Conservation (phyloP, 2,329 filamentous ascomycete species). For the Penicillium sp. region DNA sequence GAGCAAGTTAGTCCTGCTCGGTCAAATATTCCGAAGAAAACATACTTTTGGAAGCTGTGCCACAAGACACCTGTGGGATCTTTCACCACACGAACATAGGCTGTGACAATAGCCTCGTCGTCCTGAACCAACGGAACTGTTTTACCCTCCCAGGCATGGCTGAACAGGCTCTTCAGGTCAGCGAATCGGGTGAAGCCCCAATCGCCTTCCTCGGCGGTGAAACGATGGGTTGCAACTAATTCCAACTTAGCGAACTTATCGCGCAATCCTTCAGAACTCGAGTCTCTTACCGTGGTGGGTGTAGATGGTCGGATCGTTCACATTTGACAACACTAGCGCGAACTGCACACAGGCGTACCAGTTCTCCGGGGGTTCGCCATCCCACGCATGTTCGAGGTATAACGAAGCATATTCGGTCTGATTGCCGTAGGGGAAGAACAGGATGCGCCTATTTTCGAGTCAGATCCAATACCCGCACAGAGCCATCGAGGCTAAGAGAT, state of each 20-base stretch:
- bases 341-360: slow-evolving; percentile 98
- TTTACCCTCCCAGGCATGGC: slow-evolving; percentile 68
- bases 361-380: slow-evolving; percentile 73
- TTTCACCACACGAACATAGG: slow-evolving; percentile 51
- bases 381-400: slow-evolving; percentile 93
- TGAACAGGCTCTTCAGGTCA: slow-evolving; percentile 82
- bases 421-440: slow-evolving; percentile 95
- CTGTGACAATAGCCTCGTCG: slow-evolving; percentile 48
- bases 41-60: slow-evolving; percentile 49
- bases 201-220: slow-evolving; percentile 93
- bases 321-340: slow-evolving; percentile 89
- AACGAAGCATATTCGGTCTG: slow-evolving; percentile 91
- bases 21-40: neutral
- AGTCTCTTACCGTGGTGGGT: slow-evolving; percentile 62
- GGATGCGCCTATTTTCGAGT: slow-evolving; percentile 68
- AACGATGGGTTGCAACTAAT: slow-evolving; percentile 80
- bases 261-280: neutral
- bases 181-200: slow-evolving; percentile 99
- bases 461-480: slow-evolving; percentile 16
- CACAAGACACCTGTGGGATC: slow-evolving; percentile 51
- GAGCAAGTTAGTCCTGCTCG: slow-evolving; percentile 30
- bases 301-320: slow-evolving; percentile 83
- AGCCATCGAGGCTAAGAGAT: slow-evolving; percentile 7
- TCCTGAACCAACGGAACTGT: slow-evolving; percentile 56
- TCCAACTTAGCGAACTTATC: neutral